Evolutionary conservation across 495 filamentous ascomycete genomes (phyloP), one percentile per base, ranked within the genome.

Genomic region (Aspergillus nidulans): DNA sequence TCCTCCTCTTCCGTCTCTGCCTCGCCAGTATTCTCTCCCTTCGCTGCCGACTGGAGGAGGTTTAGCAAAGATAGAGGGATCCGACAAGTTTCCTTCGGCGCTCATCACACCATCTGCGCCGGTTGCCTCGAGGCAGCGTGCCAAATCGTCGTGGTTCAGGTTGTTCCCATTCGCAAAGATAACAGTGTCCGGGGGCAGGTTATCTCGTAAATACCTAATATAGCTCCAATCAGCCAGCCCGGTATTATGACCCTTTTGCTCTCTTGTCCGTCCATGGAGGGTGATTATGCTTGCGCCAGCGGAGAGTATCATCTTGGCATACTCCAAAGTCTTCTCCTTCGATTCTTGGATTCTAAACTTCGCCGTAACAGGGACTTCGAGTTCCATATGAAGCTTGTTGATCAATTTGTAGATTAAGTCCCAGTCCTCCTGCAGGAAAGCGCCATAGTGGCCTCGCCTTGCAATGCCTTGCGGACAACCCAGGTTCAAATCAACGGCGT

Each of bases 391-490:
- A 19, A 97, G 77, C 10, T 71, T 88, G 52, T 85, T 84, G 57
- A 99, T 91, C 50, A 99, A 71, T 6, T 75, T 76, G 58, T 84
- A 85, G 47, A 99, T 88, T 39, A 95, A 73, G 19, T 83, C 80
- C 80, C 90, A 91, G 55, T 97, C 87, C 68, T 99, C 94, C 64
- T 99, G 94, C 38, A 99, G 71, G 63, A 96, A 98, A 9, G 91
- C 85, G 8, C 94, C 94, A 63, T 99, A 99, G 63, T 89, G 85
- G 4, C 94, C 94, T 62, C 84, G 88, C 60, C 80, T 80, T 28
- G 94, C 94, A 53, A 99, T 99, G 1, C 92, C 91, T 64, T 99
- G 94, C 1, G 94, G 94, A 74, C 94, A 99, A n/a, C 94, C 94
- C 1, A 99, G 80, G 66, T 99, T 99, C 58, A 99, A 74, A 67